These are phyloP conservation scores for Daldinia caldariorum DNA, from an alignment of 495 filamentous ascomycete species.

Conservation along the genomic window DNA sequence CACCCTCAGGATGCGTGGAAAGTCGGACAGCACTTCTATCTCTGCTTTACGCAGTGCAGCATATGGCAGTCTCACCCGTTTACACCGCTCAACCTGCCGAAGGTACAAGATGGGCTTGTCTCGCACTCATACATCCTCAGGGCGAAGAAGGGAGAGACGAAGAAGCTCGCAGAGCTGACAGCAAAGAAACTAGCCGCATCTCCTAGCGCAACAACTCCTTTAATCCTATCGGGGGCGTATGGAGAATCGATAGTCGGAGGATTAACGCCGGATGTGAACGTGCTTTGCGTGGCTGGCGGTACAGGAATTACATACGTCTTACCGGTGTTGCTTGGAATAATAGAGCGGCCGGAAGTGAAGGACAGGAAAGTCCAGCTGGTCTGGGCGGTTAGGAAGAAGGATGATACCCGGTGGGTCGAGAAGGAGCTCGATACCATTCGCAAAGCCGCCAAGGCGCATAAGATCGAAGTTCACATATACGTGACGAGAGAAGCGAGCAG, in stretches of 20 bases:
- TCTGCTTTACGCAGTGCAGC: slow-evolving; percentile 67
- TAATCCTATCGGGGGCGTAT: slow-evolving; percentile 69
- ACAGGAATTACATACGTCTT: slow-evolving; percentile 72
- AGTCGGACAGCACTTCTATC: slow-evolving; percentile 72
- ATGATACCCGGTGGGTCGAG: slow-evolving; percentile 66
- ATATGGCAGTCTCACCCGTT: slow-evolving; percentile 77
- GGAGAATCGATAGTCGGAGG: slow-evolving; percentile 59
- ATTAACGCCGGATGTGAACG: slow-evolving; percentile 57
- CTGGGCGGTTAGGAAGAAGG: slow-evolving; percentile 66
- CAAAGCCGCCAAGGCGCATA: slow-evolving; percentile 49
- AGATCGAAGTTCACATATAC: slow-evolving; percentile 63
- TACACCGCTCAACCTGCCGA: slow-evolving; percentile 65
- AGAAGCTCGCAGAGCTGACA: slow-evolving; percentile 58
- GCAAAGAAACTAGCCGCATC: slow-evolving; percentile 44
- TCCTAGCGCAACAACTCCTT: slow-evolving; percentile 52
- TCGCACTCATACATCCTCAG: slow-evolving; percentile 71
- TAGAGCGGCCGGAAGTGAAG: slow-evolving; percentile 45
- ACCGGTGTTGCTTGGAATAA: slow-evolving; percentile 61
- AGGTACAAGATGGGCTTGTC: slow-evolving; percentile 45
- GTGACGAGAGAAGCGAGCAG: slow-evolving; percentile 61
- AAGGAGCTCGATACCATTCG: slow-evolving; percentile 63
- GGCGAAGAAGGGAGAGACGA: slow-evolving; percentile 68
- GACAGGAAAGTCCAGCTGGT: slow-evolving; percentile 63
- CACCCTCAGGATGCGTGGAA: slow-evolving; percentile 66
- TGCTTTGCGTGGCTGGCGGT: slow-evolving; percentile 70